phyloP scores from a whole-genome alignment of 805 yeast species.

The Kuraishia hungarica region DNA sequence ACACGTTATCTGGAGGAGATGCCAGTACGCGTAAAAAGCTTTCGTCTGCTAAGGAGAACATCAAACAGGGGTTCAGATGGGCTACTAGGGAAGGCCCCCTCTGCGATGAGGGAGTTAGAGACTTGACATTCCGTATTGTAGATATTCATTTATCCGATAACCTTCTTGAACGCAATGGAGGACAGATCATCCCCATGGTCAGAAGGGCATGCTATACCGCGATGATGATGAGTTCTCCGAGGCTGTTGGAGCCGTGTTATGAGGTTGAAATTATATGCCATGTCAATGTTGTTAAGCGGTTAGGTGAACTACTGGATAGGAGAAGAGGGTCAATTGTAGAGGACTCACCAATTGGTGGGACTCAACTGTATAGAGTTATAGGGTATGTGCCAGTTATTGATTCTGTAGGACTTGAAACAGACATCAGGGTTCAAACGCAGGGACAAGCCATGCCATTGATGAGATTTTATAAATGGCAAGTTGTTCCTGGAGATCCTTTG shows the following conservation, averaged over 20 bases:
- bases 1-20: slow-evolving; percentile 41
- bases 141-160: slow-evolving; percentile 46
- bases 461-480: slow-evolving; percentile 62
- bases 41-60: slow-evolving; percentile 37
- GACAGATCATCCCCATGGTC: slow-evolving; percentile 74
- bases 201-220: slow-evolving; percentile 83
- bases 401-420: slow-evolving; percentile 83
- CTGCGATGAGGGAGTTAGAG: slow-evolving; percentile 74
- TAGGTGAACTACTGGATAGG: slow-evolving; percentile 33
- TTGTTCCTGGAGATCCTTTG: slow-evolving; percentile 88
- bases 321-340: slow-evolving; percentile 60
- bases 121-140: slow-evolving; percentile 62
- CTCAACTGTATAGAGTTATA: slow-evolving; percentile 51
- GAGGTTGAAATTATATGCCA: slow-evolving; percentile 50
- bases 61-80: slow-evolving; percentile 80
- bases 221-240: slow-evolving; percentile 67
- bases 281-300: slow-evolving; percentile 18
- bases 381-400: slow-evolving; percentile 85
- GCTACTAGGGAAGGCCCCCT: slow-evolving; percentile 82
- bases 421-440: slow-evolving; percentile 64
- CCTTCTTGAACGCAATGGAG: slow-evolving; percentile 41
- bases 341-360: slow-evolving; percentile 56
- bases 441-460: slow-evolving; percentile 71
- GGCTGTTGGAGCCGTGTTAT: slow-evolving; percentile 76
- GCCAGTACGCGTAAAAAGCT: slow-evolving; percentile 56